Evolutionary conservation across 257 asterid species (phyloP), one percentile per base, ranked within the genome.

Genomic region (Forsythia viridissima): DNA sequence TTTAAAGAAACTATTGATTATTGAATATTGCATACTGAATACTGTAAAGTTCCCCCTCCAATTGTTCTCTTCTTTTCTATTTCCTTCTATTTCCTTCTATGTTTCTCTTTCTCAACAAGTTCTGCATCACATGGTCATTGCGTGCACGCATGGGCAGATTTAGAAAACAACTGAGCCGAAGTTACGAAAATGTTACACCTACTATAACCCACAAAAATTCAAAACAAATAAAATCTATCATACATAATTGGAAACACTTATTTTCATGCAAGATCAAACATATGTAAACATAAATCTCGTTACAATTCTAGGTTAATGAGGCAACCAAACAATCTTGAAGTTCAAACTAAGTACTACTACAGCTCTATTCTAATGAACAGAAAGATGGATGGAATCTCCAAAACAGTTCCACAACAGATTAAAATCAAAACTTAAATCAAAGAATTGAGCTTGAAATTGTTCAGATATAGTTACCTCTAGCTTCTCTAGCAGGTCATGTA

Each of bases 401-500:
- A 8, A 42, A 12, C 13, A 43, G 10, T 9, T 55, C 13, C 20
- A n/a, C 5, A 20, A 4, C 13, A 21, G 20, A 59, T 20, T 24
- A 36, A 59, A 59, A 18, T 15, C 12, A 20, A 2, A 21, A 43
- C 11, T 43, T 43, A 21, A 8, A 21, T 20, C 37, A 59, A 21
- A n/a, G 4, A 8, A 2, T 20, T n/a, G 10, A n/a, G 34, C 13
- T 59, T 59, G 68, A 59, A 59, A 59, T 59, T 0, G 13, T 21
- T 11, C 12, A 59, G 12, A 59, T 37, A 70, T 5, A 59, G 21
- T 7, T 85, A 91, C 98, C 97, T 94, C 97, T 42, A 94, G 85
- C 83, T 91, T 94, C 76, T 88, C 97, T 75, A 90, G 93, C 46
- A 94, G 92, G 76, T 87, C 88, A 83, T 92, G 93, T 77, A 94